Evolutionary conservation across 495 filamentous ascomycete species (phyloP), one percentile per base, ranked within the genome.

Genomic region (Physcia stellaris): DNA sequence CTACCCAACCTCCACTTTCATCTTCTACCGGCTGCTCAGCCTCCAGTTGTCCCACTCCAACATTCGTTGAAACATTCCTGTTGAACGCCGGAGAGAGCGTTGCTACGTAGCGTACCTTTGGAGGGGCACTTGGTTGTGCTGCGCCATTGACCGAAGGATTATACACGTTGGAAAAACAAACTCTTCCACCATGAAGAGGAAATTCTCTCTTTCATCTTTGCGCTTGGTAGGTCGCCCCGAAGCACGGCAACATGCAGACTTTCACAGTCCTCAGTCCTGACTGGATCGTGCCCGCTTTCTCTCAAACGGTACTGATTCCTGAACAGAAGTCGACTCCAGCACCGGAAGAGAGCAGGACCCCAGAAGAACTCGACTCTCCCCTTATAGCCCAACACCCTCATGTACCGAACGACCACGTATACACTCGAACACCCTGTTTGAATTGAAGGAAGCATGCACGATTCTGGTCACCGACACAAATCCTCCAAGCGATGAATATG

Each of bases 371-470:
- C n/a, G 46, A 52, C 33, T 40, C 42, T 52, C 49, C 9, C 49
- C 49, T 36, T 52, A 52, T 30, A 52, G 46, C 33, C 49, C 49
- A 5, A 48, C 46, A 29, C 35, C 39, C 19, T 52, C 49, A 31
- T 42, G 42, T 27, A 48, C 46, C 43, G 49, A 52, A 43, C 45
- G 49, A 2, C 49, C 45, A 34, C 34, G 0, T 10, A 12, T 40
- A 19, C n/a, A 40, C 4, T 20, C 39, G 13, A 35, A 49, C 18
- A 26, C 42, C 6, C 29, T 46, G 23, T 21, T 35, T n/a, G 49
- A 48, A 17, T 29, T 52, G 21, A 37, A 42, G 35, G 35, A 46
- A 30, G 42, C 39, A 24, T 52, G 49, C 28, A 39, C 49, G 19
- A 49, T 52, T 21, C 33, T 52, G 12, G 49, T 52, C 24, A 49